Base-by-base conservation (phyloP, 306 rosid genomes). In the Aeschynomene evenia region DNA sequence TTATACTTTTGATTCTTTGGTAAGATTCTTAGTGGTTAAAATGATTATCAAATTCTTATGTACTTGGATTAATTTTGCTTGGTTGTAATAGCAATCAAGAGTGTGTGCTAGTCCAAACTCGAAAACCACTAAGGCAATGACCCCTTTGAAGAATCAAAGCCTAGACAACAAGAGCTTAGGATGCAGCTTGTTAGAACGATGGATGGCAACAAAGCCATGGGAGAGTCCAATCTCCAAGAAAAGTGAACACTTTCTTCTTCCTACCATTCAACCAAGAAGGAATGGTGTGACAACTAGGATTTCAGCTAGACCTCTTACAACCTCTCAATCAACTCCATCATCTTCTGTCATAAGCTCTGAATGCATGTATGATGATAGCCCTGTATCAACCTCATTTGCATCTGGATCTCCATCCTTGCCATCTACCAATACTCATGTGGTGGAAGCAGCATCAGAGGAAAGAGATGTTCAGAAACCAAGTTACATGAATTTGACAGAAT, bases 201-300 rank as follows among this genome's bases (percentile, higher is more conserved):
- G 97, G 96, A 87, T 86, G 94, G 91, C 81, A 0, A 14, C 83
- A 37, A 90, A 84, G 71, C 92, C 98, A 46, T 88, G 96, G 97
- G 96, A 89, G 73, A 85, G 72, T 72, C 89, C 89, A 18, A 58
- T 81, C 16, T 81, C 87, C 0, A 78, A 77, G 70, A 88, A 49
- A 68, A 84, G 77, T 66, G 86, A 87, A 68, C 82, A 78, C 55
- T n/a, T n/a, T n/a, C 26, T 58, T 68, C 52, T 40, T 31, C 63
- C 70, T 45, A 34, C 52, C 15, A 66, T 86, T 63, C 74, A 54
- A 57, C 61, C 89, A 39, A 83, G 85, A 74, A 91, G 66, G 72
- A 88, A 90, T 74, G 78, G 85, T 39, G 64, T 89, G 40, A 87
- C 92, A 51, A 82, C 92, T 10, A 87, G 91, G 81, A 80, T 91